phyloP scores from a whole-genome alignment of 2,329 filamentous ascomycete species.

The Microdochium paspali region DNA sequence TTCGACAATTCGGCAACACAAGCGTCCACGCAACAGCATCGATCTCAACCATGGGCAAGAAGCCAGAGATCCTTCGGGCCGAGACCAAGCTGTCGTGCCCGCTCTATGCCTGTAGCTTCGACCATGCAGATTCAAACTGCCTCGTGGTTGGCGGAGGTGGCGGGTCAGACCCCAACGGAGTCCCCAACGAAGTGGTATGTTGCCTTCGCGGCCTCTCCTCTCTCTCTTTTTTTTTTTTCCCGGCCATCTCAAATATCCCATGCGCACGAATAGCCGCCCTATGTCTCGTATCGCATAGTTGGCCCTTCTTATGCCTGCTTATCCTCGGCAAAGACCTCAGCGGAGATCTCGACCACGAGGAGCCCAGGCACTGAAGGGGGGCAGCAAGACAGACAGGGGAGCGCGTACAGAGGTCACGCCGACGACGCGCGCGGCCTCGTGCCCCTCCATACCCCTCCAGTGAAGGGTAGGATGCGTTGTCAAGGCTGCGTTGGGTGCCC shows the following conservation, averaged over 20 bases:
- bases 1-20: background rate
- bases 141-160: conserved; percentile 82
- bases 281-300: background rate
- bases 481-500: background rate
- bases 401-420: no score
- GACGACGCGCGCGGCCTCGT: background rate
- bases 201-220: conserved; percentile 3
- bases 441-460: background rate
- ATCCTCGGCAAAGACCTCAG: no score
- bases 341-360: no score
- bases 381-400: background rate
- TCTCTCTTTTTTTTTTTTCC: background rate
- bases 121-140: conserved; percentile 65
- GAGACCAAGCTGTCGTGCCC: conserved; percentile 70
- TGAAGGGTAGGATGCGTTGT: background rate
- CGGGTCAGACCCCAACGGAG: conserved; percentile 69
- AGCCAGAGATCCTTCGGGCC: conserved; percentile 31
- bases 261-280: background rate
- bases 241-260: background rate
- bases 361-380: no score
- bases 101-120: conserved; percentile 81
- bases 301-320: background rate
- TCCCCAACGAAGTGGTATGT: conserved; percentile 78
- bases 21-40: conserved; percentile 1
- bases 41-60: conserved; percentile 15